Conservation (phyloP, 495 filamentous ascomycete species). For the Xanthoparmelia taractica region DNA sequence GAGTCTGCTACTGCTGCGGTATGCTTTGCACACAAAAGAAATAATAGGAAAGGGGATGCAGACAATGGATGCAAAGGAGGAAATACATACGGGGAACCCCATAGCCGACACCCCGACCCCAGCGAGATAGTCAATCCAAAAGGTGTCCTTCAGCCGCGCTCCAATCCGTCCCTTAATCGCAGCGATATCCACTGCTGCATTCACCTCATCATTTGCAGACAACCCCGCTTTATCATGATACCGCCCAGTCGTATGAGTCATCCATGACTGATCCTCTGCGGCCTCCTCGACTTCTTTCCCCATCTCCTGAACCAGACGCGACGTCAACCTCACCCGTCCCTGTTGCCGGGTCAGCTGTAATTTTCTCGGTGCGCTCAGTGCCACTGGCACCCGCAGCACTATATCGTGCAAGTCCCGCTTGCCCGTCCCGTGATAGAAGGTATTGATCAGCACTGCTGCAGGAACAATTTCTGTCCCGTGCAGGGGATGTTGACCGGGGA, state of each 20-base stretch:
- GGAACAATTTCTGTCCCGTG: slow-evolving; percentile 39
- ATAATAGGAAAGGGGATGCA: too few relatives aligned
- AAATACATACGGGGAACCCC: slow-evolving; percentile 34
- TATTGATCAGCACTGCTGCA: slow-evolving; percentile 36
- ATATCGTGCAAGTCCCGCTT: slow-evolving; percentile 24
- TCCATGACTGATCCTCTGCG: slow-evolving; percentile 29
- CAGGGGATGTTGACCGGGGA: slow-evolving; percentile 32
- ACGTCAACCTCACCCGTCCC: neutral
- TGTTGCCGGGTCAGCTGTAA: slow-evolving; percentile 23
- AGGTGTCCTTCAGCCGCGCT: slow-evolving; percentile 24
- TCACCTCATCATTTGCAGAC: neutral
- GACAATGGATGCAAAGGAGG: neutral
- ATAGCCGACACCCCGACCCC: slow-evolving; percentile 38
- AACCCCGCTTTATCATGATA: neutral
- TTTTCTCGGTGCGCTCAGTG: slow-evolving; percentile 31
- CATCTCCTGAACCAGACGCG: neutral
- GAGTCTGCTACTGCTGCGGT: too few relatives aligned
- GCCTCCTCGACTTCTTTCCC: neutral
- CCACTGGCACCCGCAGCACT: slow-evolving; percentile 30
- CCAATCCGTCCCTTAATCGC: slow-evolving; percentile 18
- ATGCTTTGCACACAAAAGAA: too few relatives aligned
- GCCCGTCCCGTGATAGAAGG: slow-evolving; percentile 31
- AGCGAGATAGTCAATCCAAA: slow-evolving; percentile 37
- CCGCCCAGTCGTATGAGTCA: slow-evolving; percentile 35
- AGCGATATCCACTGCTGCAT: neutral